Percentiles rank a stretch among this genome's conserved stretches.
These are phyloP conservation scores for Sinapis alba DNA, from an alignment of 441 rosid species.

Conservation along the genomic window DNA sequence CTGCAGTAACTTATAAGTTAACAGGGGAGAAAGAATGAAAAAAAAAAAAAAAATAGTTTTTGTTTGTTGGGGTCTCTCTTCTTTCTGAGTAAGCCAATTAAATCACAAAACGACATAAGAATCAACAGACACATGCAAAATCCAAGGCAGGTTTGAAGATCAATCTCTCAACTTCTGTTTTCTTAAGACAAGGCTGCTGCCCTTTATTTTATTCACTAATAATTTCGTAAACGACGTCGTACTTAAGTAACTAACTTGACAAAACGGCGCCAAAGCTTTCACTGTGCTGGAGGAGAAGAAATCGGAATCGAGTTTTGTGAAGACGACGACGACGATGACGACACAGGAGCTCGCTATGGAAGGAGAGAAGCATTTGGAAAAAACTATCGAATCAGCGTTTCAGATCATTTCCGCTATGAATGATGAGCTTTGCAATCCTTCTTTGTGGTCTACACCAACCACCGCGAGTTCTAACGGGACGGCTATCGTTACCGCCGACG, in stretches of 20 bases:
- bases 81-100: no score
- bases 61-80: neutral
- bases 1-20: conserved; percentile 36
- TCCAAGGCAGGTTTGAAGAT: no score
- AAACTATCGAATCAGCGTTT: conserved; percentile 82
- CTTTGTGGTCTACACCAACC: conserved; percentile 71
- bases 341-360: conserved; percentile 86
- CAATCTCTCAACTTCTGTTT: no score
- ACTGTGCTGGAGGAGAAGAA: neutral
- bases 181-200: no score
- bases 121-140: conserved; percentile 23
- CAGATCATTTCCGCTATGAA: conserved; percentile 87
- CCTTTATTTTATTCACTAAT: no score
- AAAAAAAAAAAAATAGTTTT: no score
- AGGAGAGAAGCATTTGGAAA: conserved; percentile 86
- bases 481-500: conserved; percentile 37
- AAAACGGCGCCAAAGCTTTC: neutral
- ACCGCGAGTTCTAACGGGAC: conserved; percentile 34
- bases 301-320: neutral
- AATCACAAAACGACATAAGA: conserved; percentile 23
- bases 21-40: conserved; percentile 1
- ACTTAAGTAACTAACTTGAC: no score
- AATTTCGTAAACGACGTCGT: no score
- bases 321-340: conserved; percentile 46
- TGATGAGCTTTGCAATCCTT: conserved; percentile 90